Base-by-base conservation (phyloP, 176 grass and related monocot genomes). In the Avena eriantha region DNA sequence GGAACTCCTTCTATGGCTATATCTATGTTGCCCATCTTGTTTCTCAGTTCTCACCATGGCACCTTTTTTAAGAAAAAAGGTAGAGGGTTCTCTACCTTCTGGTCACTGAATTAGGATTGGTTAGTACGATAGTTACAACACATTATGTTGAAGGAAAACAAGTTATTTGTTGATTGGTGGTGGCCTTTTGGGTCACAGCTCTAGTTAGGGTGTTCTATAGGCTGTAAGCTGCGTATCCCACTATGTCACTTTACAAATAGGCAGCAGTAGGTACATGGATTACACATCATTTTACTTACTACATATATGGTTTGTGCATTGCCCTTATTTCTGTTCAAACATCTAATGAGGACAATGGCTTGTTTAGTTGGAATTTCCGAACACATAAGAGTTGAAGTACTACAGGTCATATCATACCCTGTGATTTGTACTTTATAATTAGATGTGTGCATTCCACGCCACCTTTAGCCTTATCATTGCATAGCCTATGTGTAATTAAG, bases 11-110 rank as follows among this genome's bases (percentile, higher is more conserved):
- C 0, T 49, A 4, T 71, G 21, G 48, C 17, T 34, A 11, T 58
- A 1, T 49, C 34, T 58, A 36, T 58, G 23, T 76, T 76, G 3
- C 13, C 18, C 2, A 31, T 58, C 50, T 26, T 89, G 35, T 10
- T 81, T 76, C 65, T 67, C 18, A 83, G 58, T 50, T 80, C 54
- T 78, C 14, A 83, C 31, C 21, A 53, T 78, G 54, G 36, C 18
- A 3, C 8, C 67, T 21, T 69, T 69, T 21, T 19, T 1, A 69
- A 39, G 26, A 2, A 69, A 69, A 69, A 69, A 39, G 66, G 8
- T 39, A 39, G 33, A 39, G 6, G 34, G 3, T 69, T 59, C 34
- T 69, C 66, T 69, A 68, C 31, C 65, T 34, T 34, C 35, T 68
- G 66, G 33, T 69, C 34, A 39, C 34, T 35, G 14, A 39, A 39